Evolutionary conservation across 2,329 filamentous ascomycete species (phyloP), one percentile per base, ranked within the genome.

Genomic region (Metarhizium anisopliae): DNA sequence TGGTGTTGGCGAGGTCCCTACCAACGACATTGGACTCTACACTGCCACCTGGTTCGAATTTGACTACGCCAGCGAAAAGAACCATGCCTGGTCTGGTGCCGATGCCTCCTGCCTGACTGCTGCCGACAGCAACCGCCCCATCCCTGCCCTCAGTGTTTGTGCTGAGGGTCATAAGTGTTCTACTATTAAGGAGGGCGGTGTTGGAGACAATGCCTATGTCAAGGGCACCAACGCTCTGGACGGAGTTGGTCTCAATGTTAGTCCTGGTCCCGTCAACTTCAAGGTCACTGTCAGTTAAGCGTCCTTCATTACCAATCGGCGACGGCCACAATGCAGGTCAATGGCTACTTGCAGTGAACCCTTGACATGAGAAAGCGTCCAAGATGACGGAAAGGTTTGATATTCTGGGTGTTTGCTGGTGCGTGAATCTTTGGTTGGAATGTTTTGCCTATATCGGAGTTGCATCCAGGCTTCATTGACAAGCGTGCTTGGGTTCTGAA

Each of bases 101-200:
- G 78, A 81, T 56, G 77, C 74, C 59, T 80, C 77, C 4, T 72
- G 72, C 57, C 71, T 81, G 10, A 75, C 78, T 47, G 68, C 77
- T 35, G 68, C 72, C 61, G 58, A 62, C 32, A 59, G 61, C 38
- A 35, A 35, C 32, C 1, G 32, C 10, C 69, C 62, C 66, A 66
- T 75, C 66, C 67, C 32, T 35, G 32, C 25, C 25, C 25, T 25
- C 25, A 25, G 25, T 25, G 25, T 25, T 25, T 25, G 25, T 25
- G 25, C 25, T 25, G 25, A 25, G 25, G 25, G 25, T 25, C 25
- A 25, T 25, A 25, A 25, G 25, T 25, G 25, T 25, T 25, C 25
- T 25, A 25, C 25, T 25, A 35, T 35, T 35, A 35, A 65, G 62
- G 56, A 63, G 20, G 67, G 66, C 55, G 71, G 71, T 43, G 58